These are phyloP conservation scores for Cutaneotrichosporon curvatum DNA, from an alignment of 1,284 basidiomycete species.

Conservation along the genomic window DNA sequence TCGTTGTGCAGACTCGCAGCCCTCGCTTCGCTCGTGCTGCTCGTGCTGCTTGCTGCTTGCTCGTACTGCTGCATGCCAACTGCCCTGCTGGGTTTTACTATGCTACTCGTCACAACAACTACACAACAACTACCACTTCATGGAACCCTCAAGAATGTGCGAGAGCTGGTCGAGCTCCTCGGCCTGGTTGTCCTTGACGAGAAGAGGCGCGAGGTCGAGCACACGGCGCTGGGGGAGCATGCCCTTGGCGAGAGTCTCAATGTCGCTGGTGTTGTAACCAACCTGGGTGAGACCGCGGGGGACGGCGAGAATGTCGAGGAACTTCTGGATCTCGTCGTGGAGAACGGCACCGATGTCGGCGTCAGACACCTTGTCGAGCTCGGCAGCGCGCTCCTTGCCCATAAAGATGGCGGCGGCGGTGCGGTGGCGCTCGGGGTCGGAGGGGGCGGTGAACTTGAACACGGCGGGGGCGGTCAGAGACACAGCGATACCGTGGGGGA, in stretches of 20 bases:
- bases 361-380: conserved; percentile 69
- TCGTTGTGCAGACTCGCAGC: no score
- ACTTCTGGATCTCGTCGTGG: conserved; percentile 82
- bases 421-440: conserved; percentile 81
- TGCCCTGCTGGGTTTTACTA: no score
- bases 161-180: conserved; percentile 73
- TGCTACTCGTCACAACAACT: no score
- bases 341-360: conserved; percentile 71
- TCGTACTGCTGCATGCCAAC: no score
- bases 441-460: conserved; percentile 88
- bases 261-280: conserved; percentile 57
- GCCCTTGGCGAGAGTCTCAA: conserved; percentile 39
- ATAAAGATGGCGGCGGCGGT: conserved; percentile 81
- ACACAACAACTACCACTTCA: conserved; percentile 44
- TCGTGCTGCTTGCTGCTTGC: no score
- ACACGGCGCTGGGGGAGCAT: conserved; percentile 44
- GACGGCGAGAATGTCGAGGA: conserved; percentile 76
- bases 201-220: conserved; percentile 39
- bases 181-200: conserved; percentile 59
- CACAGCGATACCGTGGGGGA: conserved; percentile 84
- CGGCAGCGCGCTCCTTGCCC: conserved; percentile 58
- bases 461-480: conserved; percentile 83
- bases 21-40: no score
- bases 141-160: conserved; percentile 54
- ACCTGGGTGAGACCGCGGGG: conserved; percentile 81